Percentiles rank a stretch among this genome's conserved stretches.
Conservation (phyloP, 108 stramenopile species). For the Nitzschia inconspicua region DNA sequence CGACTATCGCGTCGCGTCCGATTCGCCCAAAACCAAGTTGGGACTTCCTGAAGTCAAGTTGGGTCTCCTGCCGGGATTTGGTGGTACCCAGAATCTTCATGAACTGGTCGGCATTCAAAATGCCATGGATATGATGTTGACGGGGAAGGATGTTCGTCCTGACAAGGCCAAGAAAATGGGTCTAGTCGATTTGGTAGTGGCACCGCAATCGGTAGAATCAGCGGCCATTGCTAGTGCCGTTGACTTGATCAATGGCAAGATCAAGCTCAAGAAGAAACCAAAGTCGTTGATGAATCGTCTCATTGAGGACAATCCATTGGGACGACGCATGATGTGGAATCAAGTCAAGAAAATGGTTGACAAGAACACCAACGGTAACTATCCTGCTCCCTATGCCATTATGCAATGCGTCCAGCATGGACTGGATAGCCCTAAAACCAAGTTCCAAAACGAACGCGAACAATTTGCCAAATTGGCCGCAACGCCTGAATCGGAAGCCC, state of each 20-base stretch:
- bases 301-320: conserved; percentile 89
- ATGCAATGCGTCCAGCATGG: conserved; percentile 92
- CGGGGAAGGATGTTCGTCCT: conserved; percentile 93
- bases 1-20: conserved; percentile 95
- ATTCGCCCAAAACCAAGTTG: conserved; percentile 89
- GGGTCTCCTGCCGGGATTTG: conserved; percentile 96
- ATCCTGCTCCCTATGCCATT: conserved; percentile 94
- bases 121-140: conserved; percentile 97
- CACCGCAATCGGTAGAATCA: conserved; percentile 81
- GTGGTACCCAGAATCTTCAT: conserved; percentile 96
- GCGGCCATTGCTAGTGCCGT: conserved; percentile 86
- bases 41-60: conserved; percentile 98
- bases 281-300: conserved; percentile 77
- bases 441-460: conserved; percentile 90
- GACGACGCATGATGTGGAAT: conserved; percentile 91
- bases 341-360: conserved; percentile 89
- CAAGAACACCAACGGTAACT: conserved; percentile 95
- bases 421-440: conserved; percentile 62
- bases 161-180: conserved; percentile 98
- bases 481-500: conserved; percentile 90
- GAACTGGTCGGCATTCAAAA: conserved; percentile 87
- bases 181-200: conserved; percentile 92
- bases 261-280: conserved; percentile 86
- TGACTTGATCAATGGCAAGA: conserved; percentile 78
- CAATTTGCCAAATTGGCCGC: conserved; percentile 96